These are phyloP conservation scores for Colletotrichum spinosum DNA, from an alignment of 2,329 filamentous ascomycete species.

Conservation along the genomic window DNA sequence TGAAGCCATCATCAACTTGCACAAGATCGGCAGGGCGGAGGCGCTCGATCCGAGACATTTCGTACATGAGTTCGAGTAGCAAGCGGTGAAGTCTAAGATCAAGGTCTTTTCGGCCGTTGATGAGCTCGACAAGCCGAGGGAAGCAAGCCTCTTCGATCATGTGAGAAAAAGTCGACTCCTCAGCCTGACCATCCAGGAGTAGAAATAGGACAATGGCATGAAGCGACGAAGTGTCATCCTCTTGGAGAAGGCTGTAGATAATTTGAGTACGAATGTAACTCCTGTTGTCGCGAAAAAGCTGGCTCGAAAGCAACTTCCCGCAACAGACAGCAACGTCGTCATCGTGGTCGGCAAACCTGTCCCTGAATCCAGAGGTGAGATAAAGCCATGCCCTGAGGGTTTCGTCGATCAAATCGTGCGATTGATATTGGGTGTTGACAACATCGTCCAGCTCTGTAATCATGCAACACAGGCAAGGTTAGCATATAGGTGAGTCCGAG, in stretches of 20 bases:
- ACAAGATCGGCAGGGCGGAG: conserved; percentile 80
- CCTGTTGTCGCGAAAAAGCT: conserved; percentile 78
- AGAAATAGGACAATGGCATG: conserved; percentile 87
- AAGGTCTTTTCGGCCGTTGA: conserved; percentile 73
- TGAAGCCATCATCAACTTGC: conserved; percentile 83
- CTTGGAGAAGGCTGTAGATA: conserved; percentile 89
- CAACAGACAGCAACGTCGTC: conserved; percentile 85
- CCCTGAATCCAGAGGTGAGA: conserved; percentile 81
- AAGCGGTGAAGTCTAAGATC: conserved; percentile 82
- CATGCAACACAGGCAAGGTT: conserved; percentile 4
- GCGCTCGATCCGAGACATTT: conserved; percentile 93
- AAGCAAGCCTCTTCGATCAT: conserved; percentile 93
- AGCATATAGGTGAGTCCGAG: background rate
- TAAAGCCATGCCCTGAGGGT: conserved; percentile 85
- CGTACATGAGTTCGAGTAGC: conserved; percentile 90
- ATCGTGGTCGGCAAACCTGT: conserved; percentile 79
- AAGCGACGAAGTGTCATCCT: conserved; percentile 84
- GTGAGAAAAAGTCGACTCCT: conserved; percentile 83
- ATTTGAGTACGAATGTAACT: conserved; percentile 94
- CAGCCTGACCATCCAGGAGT: conserved; percentile 84
- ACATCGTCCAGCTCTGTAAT: conserved; percentile 60
- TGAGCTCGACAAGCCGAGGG: conserved; percentile 82
- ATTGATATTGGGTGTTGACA: conserved; percentile 59
- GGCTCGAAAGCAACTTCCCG: conserved; percentile 80
- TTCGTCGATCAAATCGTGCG: conserved; percentile 79